Base-by-base conservation (phyloP, 2,329 filamentous ascomycete genomes). In the Exserohilum rostratum region DNA sequence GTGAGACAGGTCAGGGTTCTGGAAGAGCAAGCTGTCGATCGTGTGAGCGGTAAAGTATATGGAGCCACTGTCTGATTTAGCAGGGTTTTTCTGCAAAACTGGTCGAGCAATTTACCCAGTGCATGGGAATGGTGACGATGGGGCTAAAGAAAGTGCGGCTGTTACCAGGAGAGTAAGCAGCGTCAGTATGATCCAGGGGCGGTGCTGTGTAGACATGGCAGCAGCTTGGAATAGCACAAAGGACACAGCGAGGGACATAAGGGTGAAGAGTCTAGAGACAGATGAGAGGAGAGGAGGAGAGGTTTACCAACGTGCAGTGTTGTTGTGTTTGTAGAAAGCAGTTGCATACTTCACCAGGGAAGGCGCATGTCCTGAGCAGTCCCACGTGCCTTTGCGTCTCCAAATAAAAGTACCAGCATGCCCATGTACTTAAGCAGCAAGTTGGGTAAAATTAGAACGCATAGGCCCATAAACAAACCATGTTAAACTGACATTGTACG, bases 21-120 rank as follows among this genome's bases (percentile, higher is more conserved):
- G 66, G 50, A 64, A 72, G 20, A 72, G 60, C 1, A 70, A 45
- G 35, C 50, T 55, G 39, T 71, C 69, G 29, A 60, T 57, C 15
- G 66, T 66, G 29, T 70, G 65, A 0, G 67, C 69, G 27, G 53
- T 57, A 55, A 70, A 68, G 57, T 70, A 70, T 30, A 71, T 51
- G 6, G 64, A 62, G 31, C 68, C 68, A 35, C 67, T 70, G 17
- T n/a, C n/a, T 30, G 33, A 29, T 30, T 61, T 37, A 58, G 53
- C 3, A 2, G 29, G 18, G 5, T n/a, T 5, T 9, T 2, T 1
- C 25, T 9, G 15, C 17, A 17, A 15, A 3, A 13, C 3, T n/a
- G 15, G 1, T 22, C 12, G 1, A 9, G 6, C 7, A 35, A 17
- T 33, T 18, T 35, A 64, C 58, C 61, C 56, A 5, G 30, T 58